phyloP scores from a whole-genome alignment of 208 protist genomes.

The Wallacemonas sp. region DNA sequence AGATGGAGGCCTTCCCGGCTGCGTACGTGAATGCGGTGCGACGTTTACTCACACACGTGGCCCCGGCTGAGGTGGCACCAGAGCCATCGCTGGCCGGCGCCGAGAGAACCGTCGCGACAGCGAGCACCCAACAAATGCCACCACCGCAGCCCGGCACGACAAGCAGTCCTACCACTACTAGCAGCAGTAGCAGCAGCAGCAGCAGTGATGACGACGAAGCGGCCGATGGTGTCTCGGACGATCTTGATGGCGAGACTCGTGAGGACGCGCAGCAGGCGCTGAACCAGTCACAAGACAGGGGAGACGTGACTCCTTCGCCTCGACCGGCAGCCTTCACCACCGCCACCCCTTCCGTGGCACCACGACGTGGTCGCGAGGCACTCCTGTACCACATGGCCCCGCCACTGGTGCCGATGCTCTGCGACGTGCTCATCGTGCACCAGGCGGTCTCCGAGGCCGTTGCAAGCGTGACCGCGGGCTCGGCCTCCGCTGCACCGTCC shows the following conservation, averaged over 20 bases:
- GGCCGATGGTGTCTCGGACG: neutral
- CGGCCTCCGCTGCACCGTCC: neutral
- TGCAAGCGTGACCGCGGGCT: neutral
- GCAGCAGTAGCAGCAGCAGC: neutral
- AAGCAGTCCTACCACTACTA: too few species aligned
- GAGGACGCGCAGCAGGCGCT: too few species aligned
- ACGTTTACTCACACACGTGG: neutral
- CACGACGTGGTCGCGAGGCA: neutral
- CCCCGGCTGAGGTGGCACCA: neutral
- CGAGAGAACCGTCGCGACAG: neutral
- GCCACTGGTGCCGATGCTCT: neutral
- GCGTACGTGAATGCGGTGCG: conserved; percentile 6
- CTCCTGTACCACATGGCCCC: neutral
- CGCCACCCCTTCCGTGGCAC: too few species aligned
- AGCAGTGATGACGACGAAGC: neutral
- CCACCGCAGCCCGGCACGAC: too few species aligned
- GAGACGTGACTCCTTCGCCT: too few species aligned
- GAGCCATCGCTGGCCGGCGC: neutral
- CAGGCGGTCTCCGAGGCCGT: neutral
- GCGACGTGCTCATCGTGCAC: neutral
- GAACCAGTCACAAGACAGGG: too few species aligned
- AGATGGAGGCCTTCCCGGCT: conserved; percentile 10
- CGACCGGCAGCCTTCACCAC: too few species aligned
- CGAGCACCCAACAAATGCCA: too few species aligned
- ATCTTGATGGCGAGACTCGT: too few species aligned